phyloP scores from a whole-genome alignment of 1,139 yeast genomes.

The Nakaseomyces kungkrabaensis region DNA sequence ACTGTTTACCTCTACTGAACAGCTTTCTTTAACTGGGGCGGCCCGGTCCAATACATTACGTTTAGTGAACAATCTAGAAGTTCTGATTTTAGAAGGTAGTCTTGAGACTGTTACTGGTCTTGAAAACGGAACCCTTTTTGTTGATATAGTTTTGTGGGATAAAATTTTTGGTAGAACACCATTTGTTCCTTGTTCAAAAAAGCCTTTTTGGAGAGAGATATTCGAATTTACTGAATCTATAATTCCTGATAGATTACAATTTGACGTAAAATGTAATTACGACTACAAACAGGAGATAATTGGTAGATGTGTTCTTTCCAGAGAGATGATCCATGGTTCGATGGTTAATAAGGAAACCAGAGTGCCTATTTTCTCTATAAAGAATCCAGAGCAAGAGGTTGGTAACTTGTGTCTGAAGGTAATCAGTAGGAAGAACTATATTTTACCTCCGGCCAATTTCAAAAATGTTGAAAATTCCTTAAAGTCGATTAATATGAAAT shows the following conservation, averaged over 20 bases:
- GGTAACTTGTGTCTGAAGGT: conserved; percentile 54
- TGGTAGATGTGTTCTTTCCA: conserved; percentile 49
- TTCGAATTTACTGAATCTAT: conserved; percentile 49
- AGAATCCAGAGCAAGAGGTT: conserved; percentile 30
- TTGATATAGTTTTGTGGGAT: conserved; percentile 53
- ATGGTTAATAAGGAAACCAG: conserved; percentile 28
- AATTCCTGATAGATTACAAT: conserved; percentile 43
- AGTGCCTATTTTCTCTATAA: conserved; percentile 25
- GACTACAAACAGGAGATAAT: conserved; percentile 24
- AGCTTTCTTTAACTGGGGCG: conserved; percentile 19
- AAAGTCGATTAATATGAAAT: conserved; percentile 29
- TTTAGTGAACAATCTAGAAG: conserved; percentile 42
- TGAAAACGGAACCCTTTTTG: conserved; percentile 37
- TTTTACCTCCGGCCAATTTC: conserved; percentile 51
- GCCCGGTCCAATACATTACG: conserved; percentile 31
- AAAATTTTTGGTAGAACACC: conserved; percentile 64
- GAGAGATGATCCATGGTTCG: conserved; percentile 38
- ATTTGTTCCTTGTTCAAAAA: conserved; percentile 37
- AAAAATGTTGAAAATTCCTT: conserved; percentile 52
- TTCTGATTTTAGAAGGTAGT: conserved; percentile 63
- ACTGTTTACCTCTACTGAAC: conserved; percentile 57
- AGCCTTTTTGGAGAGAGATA: conserved; percentile 68
- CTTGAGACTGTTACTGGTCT: conserved; percentile 19
- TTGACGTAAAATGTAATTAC: conserved; percentile 38
- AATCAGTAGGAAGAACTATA: conserved; percentile 44